Evolutionary conservation across 129 eudicot genomes (phyloP), one percentile per base, ranked within the genome.

Genomic region (Arctium minus): DNA sequence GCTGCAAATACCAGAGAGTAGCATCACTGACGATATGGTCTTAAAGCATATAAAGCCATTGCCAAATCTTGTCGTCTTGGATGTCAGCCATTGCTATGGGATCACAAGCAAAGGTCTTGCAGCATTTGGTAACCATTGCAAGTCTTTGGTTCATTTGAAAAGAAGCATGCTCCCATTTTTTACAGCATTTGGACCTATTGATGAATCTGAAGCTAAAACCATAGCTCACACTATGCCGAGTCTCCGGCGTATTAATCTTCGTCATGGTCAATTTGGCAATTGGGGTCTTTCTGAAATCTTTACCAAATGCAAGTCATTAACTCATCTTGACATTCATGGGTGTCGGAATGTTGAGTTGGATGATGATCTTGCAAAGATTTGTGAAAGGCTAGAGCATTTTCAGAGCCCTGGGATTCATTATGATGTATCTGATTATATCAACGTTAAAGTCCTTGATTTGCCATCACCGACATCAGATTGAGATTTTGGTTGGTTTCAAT

Each of bases 151-250:
- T 36, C 75, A 67, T 68, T 72, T 88, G 81, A 85, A 76, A 82
- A 85, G 91, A 78, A 82, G 79, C 89, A 88, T 82, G 91, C 83
- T n/a, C n/a, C n/a, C n/a, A n/a, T n/a, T n/a, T n/a, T n/a, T n/a
- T n/a, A n/a, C n/a, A n/a, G n/a, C n/a, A n/a, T n/a, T n/a, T n/a
- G n/a, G n/a, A n/a, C 83, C 11, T 15, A 48, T 40, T 1, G 85
- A 85, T 30, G 85, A 88, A 35, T 50, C 82, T 31, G 91, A 88
- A 82, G 75, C 88, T n/a, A 56, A 81, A 79, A 15, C 76, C 68
- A 82, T 88, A 56, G 86, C 86, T 1, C 42, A 79, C 2, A 82
- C 86, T 6, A 88, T 88, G 91, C 35, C 73, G 0, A 37, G 35
- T 71, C 72, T 88, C 11, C 33, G 75, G 30, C 65, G 31, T 7